Conservation (phyloP, 2,329 filamentous ascomycete species). For the Diaporthe sp. region DNA sequence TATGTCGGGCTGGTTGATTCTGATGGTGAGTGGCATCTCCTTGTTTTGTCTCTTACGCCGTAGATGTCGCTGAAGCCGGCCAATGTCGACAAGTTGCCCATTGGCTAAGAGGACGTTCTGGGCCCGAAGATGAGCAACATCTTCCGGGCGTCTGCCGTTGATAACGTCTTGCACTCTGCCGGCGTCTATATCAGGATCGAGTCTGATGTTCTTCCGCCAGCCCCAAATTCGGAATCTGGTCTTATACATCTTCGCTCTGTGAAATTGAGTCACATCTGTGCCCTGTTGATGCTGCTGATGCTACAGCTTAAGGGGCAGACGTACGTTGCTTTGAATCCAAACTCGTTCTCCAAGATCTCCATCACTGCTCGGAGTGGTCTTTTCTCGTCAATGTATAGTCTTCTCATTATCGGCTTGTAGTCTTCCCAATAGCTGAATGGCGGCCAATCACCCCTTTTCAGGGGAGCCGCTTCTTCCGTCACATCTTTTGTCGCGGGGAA, state of each 20-base stretch:
- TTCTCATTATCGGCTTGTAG: slow-evolving; percentile 10
- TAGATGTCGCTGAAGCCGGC: neutral
- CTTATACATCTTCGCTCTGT: slow-evolving; percentile 16
- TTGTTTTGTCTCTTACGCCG: neutral
- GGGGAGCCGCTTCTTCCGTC: neutral
- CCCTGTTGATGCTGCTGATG: neutral
- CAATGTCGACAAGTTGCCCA: slow-evolving; percentile 15
- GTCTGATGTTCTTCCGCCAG: slow-evolving; percentile 10
- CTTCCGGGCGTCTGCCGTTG: neutral
- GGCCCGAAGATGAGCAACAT: neutral
- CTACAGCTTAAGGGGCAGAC: neutral
- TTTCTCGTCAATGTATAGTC: slow-evolving; percentile 9
- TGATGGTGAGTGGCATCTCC: neutral
- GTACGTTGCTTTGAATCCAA: slow-evolving; percentile 19
- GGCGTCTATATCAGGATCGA: neutral
- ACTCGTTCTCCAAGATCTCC: slow-evolving; percentile 3
- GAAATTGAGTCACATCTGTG: slow-evolving; percentile 6
- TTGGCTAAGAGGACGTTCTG: neutral
- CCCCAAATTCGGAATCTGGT: slow-evolving; percentile 1
- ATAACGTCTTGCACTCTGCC: neutral
- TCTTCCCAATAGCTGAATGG: neutral
- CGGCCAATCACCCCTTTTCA: neutral
- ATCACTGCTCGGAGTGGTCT: slow-evolving; percentile 3
- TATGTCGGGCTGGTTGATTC: slow-evolving; percentile 17
- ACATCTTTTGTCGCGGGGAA: neutral